A percentile compares a stretch with the other conserved stretches of the same genome.
Conservation (phyloP, 2,329 filamentous ascomycete genomes). For the Trematosphaeria pertusa region DNA sequence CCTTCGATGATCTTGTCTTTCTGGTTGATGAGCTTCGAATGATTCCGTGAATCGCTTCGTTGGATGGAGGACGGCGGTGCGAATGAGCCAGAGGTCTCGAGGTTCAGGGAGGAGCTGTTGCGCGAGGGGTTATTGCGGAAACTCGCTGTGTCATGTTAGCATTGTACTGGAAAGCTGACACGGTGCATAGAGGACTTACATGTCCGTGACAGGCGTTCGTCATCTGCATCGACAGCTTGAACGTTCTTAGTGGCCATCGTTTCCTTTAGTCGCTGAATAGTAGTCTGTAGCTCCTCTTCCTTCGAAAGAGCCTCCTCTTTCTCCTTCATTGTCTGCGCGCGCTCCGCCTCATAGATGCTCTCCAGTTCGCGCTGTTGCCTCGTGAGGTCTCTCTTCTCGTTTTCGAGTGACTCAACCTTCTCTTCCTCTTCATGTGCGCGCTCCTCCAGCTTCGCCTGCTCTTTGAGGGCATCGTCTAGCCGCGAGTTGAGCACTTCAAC, state of each 20-base stretch:
- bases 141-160: conserved; percentile 44
- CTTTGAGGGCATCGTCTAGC: conserved; percentile 81
- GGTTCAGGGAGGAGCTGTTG: conserved; percentile 64
- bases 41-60: conserved; percentile 87
- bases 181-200: conserved; percentile 48
- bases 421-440: conserved; percentile 85
- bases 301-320: conserved; percentile 85
- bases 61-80: conserved; percentile 84
- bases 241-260: conserved; percentile 77
- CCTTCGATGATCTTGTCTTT: conserved; percentile 97
- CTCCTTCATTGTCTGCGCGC: conserved; percentile 85
- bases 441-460: conserved; percentile 88
- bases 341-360: conserved; percentile 88
- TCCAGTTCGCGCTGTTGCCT: conserved; percentile 91
- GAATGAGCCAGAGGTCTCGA: conserved; percentile 82
- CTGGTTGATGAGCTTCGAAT: conserved; percentile 87
- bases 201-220: conserved; percentile 59
- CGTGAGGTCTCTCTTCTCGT: conserved; percentile 82
- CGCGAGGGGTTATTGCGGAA: conserved; percentile 53
- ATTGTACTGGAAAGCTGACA: background rate
- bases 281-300: conserved; percentile 88
- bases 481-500: conserved; percentile 82
- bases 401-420: conserved; percentile 78
- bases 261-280: conserved; percentile 92
- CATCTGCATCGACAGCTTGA: conserved; percentile 58